phyloP scores from a whole-genome alignment of 306 rosid genomes.

The Lathyrus sativus region DNA sequence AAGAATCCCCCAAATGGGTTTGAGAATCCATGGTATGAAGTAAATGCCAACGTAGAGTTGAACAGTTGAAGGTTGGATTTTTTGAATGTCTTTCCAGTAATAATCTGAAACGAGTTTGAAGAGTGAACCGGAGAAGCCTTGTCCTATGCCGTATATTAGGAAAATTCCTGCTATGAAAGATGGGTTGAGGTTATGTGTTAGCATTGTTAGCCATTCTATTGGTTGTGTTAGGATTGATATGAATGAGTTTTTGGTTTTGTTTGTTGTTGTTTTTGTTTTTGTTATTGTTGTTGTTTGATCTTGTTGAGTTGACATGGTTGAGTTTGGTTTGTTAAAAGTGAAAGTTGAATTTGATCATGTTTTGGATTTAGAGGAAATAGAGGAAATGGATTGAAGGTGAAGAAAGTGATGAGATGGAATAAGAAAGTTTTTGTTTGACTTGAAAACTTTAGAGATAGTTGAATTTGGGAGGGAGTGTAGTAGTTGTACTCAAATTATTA shows the following conservation, averaged over 20 bases:
- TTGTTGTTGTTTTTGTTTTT: not conserved
- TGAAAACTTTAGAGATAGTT: not conserved
- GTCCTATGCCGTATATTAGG: conserved; percentile 60
- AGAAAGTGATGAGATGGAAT: not conserved
- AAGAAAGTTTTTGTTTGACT: not conserved
- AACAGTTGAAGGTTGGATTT: conserved; percentile 58
- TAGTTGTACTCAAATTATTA: not conserved
- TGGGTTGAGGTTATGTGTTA: conserved; percentile 47
- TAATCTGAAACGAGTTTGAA: conserved; percentile 66
- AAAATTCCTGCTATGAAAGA: conserved; percentile 53
- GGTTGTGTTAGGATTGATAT: conserved; percentile 38
- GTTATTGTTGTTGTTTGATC: not conserved
- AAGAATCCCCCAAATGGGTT: conserved; percentile 74
- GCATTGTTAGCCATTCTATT: conserved; percentile 54
- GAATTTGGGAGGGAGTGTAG: conserved; percentile 1
- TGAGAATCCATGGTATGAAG: conserved; percentile 72
- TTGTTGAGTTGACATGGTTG: not conserved
- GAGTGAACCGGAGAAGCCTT: conserved; percentile 63
- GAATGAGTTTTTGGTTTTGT: not conserved
- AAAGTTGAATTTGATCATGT: not conserved
- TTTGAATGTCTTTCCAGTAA: conserved; percentile 82
- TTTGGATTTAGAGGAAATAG: not conserved
- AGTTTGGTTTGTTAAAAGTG: not conserved
- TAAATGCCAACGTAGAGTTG: conserved; percentile 61
- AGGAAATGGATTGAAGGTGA: not conserved